Percentiles rank a stretch among this genome's conserved stretches.
Evolutionary conservation across 768 basidiomycete species (phyloP).

Genomic region (Pleurotus cornucopiae): DNA sequence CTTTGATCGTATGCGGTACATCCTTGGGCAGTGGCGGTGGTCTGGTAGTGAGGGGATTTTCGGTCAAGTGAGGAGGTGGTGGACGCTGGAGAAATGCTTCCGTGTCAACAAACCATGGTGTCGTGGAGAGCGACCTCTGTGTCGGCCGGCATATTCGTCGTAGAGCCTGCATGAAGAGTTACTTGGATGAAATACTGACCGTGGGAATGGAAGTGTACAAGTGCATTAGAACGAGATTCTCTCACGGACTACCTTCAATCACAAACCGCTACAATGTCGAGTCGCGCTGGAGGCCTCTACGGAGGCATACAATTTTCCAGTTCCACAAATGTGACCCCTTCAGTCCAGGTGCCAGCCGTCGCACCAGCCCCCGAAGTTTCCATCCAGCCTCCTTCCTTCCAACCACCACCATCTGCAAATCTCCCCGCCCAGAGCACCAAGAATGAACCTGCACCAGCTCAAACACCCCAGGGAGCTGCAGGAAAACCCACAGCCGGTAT

Average conservation of each 20-base stretch:
- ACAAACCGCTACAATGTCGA: constrained; percentile 48
- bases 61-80: constrained; percentile 22
- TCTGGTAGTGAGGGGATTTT: constrained; percentile 11
- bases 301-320: constrained; percentile 85
- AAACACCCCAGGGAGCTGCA: constrained; percentile 25
- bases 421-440: constrained; percentile 16
- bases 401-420: constrained; percentile 12
- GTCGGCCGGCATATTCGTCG: neutral
- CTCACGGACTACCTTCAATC: too few relatives aligned
- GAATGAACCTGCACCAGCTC: constrained; percentile 19
- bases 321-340: constrained; percentile 49
- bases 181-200: too few relatives aligned
- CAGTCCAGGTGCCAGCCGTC: constrained; percentile 26
- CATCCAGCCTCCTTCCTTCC: constrained; percentile 11
- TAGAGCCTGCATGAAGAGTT: neutral
- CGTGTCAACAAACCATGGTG: constrained; percentile 69
- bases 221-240: too few relatives aligned
- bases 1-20: constrained; percentile 46
- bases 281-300: constrained; percentile 80
- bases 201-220: too few relatives aligned
- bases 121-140: neutral
- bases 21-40: constrained; percentile 44
- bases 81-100: constrained; percentile 20
- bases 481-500: constrained; percentile 57
- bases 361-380: constrained; percentile 15